These are phyloP conservation scores for Gnomoniopsis smithogilvyi DNA, from an alignment of 2,329 filamentous ascomycete species.

Conservation along the genomic window DNA sequence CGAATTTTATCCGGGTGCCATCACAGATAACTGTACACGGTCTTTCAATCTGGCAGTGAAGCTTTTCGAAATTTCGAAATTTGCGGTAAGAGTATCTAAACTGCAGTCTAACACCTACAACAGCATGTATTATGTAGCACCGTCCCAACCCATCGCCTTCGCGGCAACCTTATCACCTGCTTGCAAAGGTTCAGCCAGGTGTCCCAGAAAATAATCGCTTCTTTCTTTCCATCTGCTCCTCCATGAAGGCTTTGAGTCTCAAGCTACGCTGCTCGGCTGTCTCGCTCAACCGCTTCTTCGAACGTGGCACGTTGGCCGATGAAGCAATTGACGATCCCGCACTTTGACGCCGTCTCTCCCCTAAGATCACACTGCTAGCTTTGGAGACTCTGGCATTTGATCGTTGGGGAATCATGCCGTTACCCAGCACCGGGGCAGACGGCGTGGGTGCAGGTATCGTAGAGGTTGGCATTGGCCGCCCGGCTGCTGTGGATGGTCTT, in stretches of 20 bases:
- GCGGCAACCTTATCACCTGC: background rate
- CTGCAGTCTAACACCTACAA: background rate
- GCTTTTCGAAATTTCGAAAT: too few relatives aligned
- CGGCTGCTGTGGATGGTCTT: background rate
- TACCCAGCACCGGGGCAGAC: background rate
- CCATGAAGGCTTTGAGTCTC: background rate
- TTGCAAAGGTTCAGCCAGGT: background rate
- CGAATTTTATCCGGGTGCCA: background rate
- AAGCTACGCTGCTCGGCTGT: constrained; percentile 9
- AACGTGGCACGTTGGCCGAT: background rate
- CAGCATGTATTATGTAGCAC: background rate
- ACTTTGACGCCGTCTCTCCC: background rate
- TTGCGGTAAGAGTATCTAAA: background rate
- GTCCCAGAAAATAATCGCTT: background rate
- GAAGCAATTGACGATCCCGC: constrained; percentile 1
- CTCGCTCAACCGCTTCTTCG: constrained; percentile 3
- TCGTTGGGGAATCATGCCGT: background rate
- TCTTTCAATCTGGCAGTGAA: background rate
- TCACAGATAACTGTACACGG: background rate
- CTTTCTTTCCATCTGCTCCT: background rate
- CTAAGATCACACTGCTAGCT: background rate
- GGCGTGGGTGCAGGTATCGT: background rate
- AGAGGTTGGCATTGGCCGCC: background rate
- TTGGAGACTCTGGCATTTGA: background rate
- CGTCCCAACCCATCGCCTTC: background rate